phyloP scores from a whole-genome alignment of 169 alveolate genomes.

The Cystoisospora suis region DNA sequence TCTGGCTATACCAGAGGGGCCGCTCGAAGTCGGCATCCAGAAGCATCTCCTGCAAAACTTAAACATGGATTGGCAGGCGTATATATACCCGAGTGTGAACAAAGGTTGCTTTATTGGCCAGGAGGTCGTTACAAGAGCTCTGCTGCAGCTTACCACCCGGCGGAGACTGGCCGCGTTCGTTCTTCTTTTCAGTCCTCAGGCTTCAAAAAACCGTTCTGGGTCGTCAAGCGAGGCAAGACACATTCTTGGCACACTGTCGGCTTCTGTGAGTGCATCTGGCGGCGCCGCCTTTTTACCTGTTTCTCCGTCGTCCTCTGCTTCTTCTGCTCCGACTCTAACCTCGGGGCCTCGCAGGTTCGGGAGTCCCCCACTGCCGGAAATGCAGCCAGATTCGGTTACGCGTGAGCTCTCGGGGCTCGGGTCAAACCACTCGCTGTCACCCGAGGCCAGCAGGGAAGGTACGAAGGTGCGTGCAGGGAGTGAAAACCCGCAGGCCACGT shows the following conservation, averaged over 20 bases:
- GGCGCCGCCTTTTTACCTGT: neutral
- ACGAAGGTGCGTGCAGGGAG: too few relatives aligned
- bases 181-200: too few relatives aligned
- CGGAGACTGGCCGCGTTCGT: constrained; percentile 31
- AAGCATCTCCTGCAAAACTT: neutral
- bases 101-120: constrained; percentile 61
- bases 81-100: constrained; percentile 3
- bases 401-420: neutral
- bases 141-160: constrained; percentile 43
- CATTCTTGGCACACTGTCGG: neutral
- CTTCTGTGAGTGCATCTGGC: neutral
- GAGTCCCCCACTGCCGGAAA: too few relatives aligned
- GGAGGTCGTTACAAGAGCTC: constrained; percentile 46
- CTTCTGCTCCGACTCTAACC: neutral
- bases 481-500: too few relatives aligned
- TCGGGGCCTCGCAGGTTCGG: too few relatives aligned
- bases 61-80: constrained; percentile 43
- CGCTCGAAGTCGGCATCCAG: constrained; percentile 27
- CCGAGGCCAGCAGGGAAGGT: neutral
- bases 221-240: neutral
- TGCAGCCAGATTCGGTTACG: neutral
- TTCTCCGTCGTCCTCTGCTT: neutral
- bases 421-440: neutral
- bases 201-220: too few relatives aligned
- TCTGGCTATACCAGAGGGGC: constrained; percentile 6